Percentiles rank a stretch among this genome's conserved stretches.
phyloP scores from a whole-genome alignment of 371 early-diverging fungal genomes.

The Entomophthora muscae region DNA sequence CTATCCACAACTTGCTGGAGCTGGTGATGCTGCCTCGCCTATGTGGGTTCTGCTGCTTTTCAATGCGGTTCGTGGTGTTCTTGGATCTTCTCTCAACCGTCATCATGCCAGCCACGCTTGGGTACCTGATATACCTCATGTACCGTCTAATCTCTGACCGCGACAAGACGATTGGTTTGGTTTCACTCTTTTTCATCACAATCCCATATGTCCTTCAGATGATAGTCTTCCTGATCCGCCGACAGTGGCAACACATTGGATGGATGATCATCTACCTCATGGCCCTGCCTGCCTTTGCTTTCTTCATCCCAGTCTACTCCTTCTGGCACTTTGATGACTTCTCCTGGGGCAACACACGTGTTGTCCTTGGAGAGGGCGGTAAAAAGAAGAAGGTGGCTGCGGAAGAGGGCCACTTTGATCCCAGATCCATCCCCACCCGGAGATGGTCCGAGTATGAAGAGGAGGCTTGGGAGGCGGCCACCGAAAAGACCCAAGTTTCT shows the following conservation, averaged over 20 bases:
- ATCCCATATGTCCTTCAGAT: conserved; percentile 74
- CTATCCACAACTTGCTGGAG: conserved; percentile 93
- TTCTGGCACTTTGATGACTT: conserved; percentile 91
- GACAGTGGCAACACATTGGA: conserved; percentile 87
- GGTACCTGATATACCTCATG: conserved; percentile 62
- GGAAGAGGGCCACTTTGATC: conserved; percentile 49
- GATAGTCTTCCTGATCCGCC: conserved; percentile 62
- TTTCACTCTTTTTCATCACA: conserved; percentile 39
- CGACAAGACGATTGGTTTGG: conserved; percentile 28
- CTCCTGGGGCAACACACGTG: conserved; percentile 69
- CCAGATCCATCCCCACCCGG: conserved; percentile 34
- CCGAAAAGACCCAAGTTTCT: conserved; percentile 3
- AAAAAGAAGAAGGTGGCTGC: conserved; percentile 28
- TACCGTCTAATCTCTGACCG: conserved; percentile 32
- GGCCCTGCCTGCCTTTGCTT: conserved; percentile 54
- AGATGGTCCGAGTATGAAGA: conserved; percentile 51
- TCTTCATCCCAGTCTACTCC: conserved; percentile 49
- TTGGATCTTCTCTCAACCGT: conserved; percentile 84
- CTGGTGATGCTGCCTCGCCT: conserved; percentile 64
- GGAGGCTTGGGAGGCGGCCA: conserved; percentile 21
- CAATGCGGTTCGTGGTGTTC: conserved; percentile 88
- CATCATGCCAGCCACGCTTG: conserved; percentile 78
- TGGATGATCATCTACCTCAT: conserved; percentile 91
- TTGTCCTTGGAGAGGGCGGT: conserved; percentile 46
- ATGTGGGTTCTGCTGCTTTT: conserved; percentile 93